Percentiles rank a stretch among this genome's conserved stretches.
These are phyloP conservation scores for Laetiporus sulphureus DNA, from an alignment of 1,284 basidiomycete species.

Conservation along the genomic window DNA sequence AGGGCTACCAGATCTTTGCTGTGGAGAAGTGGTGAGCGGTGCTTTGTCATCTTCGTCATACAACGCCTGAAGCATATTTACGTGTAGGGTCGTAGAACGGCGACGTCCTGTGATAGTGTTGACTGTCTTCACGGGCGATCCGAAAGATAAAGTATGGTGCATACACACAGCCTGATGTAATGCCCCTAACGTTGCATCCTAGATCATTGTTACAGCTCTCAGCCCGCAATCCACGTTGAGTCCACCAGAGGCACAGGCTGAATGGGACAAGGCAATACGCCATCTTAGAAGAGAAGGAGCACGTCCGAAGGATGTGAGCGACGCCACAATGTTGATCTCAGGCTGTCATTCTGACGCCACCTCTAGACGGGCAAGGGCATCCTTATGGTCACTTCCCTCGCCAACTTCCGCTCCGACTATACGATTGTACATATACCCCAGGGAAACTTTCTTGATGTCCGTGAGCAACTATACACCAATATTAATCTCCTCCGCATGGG, in stretches of 20 bases:
- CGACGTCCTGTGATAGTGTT: conserved; percentile 52
- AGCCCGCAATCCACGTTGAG: conserved; percentile 37
- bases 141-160: conserved; percentile 46
- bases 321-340: conserved; percentile 2
- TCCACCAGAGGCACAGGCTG: conserved; percentile 38
- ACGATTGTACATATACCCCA: conserved; percentile 71
- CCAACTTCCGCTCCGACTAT: conserved; percentile 78
- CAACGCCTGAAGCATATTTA: too few species aligned
- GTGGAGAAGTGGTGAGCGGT: conserved; percentile 74
- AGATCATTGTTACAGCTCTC: conserved; percentile 58
- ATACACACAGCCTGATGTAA: neutral
- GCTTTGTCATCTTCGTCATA: too few species aligned
- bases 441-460: conserved; percentile 56
- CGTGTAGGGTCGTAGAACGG: conserved; percentile 58
- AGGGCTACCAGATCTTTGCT: conserved; percentile 72
- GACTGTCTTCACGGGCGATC: conserved; percentile 68
- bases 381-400: conserved; percentile 75
- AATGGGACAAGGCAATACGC: conserved; percentile 56
- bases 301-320: conserved; percentile 53
- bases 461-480: conserved; percentile 67
- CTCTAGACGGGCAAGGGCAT: conserved; percentile 55
- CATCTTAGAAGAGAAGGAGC: conserved; percentile 60
- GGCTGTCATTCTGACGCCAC: neutral
- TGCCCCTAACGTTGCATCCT: conserved; percentile 1
- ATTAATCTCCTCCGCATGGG: conserved; percentile 75